A percentile compares a stretch with the other conserved stretches of the same genome.
phyloP scores from a whole-genome alignment of 345 rosid species.

The Theobroma cacao region DNA sequence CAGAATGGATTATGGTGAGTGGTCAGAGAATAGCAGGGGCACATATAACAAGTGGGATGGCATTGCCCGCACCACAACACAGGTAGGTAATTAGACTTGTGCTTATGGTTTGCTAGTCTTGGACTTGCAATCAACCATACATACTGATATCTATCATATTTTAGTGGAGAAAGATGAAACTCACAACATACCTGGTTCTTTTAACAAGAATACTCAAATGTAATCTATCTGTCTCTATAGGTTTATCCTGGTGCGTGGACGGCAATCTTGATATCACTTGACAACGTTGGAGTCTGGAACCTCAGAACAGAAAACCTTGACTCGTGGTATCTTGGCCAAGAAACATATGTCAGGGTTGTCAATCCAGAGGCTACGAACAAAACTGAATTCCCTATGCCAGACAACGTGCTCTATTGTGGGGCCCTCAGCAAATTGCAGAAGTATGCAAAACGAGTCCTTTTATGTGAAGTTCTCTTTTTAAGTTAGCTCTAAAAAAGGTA shows the following conservation, averaged over 20 bases:
- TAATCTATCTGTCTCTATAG: slow-evolving; percentile 28
- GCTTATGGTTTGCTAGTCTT: neutral
- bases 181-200: neutral
- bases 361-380: slow-evolving; percentile 93
- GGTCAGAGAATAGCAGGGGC: slow-evolving; percentile 96
- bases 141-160: neutral
- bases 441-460: slow-evolving; percentile 33
- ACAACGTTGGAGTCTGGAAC: slow-evolving; percentile 98
- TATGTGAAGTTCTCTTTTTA: neutral
- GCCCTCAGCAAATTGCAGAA: slow-evolving; percentile 68
- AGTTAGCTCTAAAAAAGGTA: neutral
- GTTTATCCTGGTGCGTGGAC: slow-evolving; percentile 99
- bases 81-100: slow-evolving; percentile 43
- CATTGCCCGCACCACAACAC: slow-evolving; percentile 82
- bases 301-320: slow-evolving; percentile 94
- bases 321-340: slow-evolving; percentile 98
- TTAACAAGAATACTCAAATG: neutral
- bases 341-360: slow-evolving; percentile 82
- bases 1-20: slow-evolving; percentile 98
- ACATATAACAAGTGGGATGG: slow-evolving; percentile 99
- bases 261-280: slow-evolving; percentile 81
- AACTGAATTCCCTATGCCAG: slow-evolving; percentile 81
- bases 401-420: slow-evolving; percentile 88
- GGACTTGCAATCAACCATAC: neutral
- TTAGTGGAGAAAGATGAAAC: neutral